Evolutionary conservation across 495 filamentous ascomycete species (phyloP).

Genomic region (Penicillium turbatum): DNA sequence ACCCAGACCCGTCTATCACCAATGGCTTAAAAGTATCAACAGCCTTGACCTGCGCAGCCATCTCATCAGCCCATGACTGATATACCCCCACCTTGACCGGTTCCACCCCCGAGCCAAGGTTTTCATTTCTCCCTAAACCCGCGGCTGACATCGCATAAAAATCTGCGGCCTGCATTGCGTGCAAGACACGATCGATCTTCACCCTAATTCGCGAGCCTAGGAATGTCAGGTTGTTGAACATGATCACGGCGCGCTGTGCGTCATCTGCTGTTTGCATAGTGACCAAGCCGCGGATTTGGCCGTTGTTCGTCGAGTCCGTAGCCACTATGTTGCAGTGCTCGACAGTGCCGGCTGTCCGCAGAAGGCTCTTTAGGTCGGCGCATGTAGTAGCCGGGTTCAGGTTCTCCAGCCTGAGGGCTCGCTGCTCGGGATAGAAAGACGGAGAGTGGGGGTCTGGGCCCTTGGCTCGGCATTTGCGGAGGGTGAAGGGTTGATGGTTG

Average conservation of each 20-base stretch:
- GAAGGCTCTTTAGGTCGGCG: constrained; percentile 20
- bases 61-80: constrained; percentile 6
- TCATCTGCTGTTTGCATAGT: constrained; percentile 35
- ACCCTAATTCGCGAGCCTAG: constrained; percentile 31
- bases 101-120: neutral
- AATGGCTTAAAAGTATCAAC: constrained; percentile 26
- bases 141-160: constrained; percentile 7
- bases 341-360: constrained; percentile 24
- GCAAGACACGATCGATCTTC: neutral
- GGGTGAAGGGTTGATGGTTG: constrained; percentile 3
- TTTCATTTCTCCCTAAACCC: neutral
- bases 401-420: constrained; percentile 30
- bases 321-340: constrained; percentile 32
- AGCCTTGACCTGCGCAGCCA: neutral
- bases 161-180: constrained; percentile 7
- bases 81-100: too few species aligned
- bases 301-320: constrained; percentile 6
- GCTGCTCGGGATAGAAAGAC: constrained; percentile 7
- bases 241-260: constrained; percentile 28
- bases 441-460: constrained; percentile 8
- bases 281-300: constrained; percentile 26
- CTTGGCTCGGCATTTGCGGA: constrained; percentile 6
- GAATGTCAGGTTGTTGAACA: constrained; percentile 33
- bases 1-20: constrained; percentile 40
- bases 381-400: constrained; percentile 23